These are phyloP conservation scores for Gymnopilus junonius DNA, from an alignment of 768 basidiomycete species.

Conservation along the genomic window DNA sequence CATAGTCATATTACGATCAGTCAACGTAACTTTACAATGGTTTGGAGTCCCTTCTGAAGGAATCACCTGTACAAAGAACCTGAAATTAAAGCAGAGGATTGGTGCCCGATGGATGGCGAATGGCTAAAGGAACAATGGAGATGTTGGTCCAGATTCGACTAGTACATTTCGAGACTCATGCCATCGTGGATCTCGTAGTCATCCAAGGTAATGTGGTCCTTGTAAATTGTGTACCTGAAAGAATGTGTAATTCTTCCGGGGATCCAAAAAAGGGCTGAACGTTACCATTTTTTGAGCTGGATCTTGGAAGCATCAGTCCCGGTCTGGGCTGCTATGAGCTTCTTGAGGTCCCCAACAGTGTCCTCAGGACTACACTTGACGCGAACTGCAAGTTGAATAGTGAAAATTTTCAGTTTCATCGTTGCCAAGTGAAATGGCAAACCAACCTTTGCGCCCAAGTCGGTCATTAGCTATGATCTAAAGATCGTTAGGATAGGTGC, in stretches of 20 bases:
- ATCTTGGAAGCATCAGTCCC: constrained; percentile 90
- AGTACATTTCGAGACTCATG: constrained; percentile 95
- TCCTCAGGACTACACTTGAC: constrained; percentile 96
- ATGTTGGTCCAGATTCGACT: constrained; percentile 15
- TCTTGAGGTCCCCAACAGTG: constrained; percentile 97
- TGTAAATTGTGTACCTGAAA: constrained; percentile 89
- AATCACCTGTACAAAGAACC: background rate
- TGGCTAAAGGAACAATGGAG: background rate
- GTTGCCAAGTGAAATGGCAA: background rate
- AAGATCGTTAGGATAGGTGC: constrained; percentile 1
- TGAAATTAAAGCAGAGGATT: background rate
- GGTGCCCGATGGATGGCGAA: background rate
- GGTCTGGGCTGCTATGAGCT: constrained; percentile 94
- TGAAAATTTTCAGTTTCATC: constrained; percentile 8
- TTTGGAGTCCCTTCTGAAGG: background rate
- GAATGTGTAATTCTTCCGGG: background rate
- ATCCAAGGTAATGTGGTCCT: constrained; percentile 92
- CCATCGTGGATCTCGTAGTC: constrained; percentile 95
- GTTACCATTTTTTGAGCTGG: constrained; percentile 95
- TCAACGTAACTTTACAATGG: background rate
- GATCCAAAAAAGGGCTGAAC: constrained; percentile 2
- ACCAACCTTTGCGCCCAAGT: constrained; percentile 86
- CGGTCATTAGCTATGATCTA: constrained; percentile 97
- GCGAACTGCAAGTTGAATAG: constrained; percentile 62
- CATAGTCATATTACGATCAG: background rate